Base-by-base conservation (phyloP, 164 flowering plant genomes). In the Brasenia schreberi region DNA sequence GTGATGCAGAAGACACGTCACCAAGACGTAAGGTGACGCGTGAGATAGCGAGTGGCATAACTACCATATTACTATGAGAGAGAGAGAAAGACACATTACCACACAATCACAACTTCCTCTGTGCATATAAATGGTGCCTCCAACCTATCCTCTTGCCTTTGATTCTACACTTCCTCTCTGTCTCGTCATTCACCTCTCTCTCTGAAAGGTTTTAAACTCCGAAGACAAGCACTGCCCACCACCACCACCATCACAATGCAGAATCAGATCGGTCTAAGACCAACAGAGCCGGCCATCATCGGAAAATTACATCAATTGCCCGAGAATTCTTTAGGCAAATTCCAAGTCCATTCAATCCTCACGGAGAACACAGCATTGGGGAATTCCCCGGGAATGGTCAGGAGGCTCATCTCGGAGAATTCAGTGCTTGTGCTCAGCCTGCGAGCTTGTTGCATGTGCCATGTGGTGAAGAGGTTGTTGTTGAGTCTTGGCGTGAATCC, bases 391-490 rank as follows among this genome's bases (percentile, higher is more conserved):
- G 59, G 43, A 23, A 66, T 62, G 7, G 70, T 82, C 52, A 19
- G 58, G 66, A 65, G 59, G 4, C 53, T 83, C 67, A 85, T 84
- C 3, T 60, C 76, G 19, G 93, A 90, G 76, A 92, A 83, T 62
- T 81, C 92, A 0, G 84, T 90, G 49, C 72, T 88, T 2, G 84
- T 92, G 59, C 71, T 92, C 44, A 84, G 84, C 0, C 78, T 67
- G 63, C 64, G 81, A 0, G 98, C 90, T 10, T 89, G 96, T 66
- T 92, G 96, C 72, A 85, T 92, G 98, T 77, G 82, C 68, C 90
- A 87, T 53, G 98, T 88, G 18, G 86, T 87, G 62, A 84, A 80
- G 67, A 76, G 82, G 5, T 69, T 92, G 74, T 77, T 92, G 4
- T 74, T 79, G 7, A 79, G 83, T 0, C 78, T 81, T 0, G 95